Conservation (phyloP, 176 grass and related monocot species). For the Lolium perenne region DNA sequence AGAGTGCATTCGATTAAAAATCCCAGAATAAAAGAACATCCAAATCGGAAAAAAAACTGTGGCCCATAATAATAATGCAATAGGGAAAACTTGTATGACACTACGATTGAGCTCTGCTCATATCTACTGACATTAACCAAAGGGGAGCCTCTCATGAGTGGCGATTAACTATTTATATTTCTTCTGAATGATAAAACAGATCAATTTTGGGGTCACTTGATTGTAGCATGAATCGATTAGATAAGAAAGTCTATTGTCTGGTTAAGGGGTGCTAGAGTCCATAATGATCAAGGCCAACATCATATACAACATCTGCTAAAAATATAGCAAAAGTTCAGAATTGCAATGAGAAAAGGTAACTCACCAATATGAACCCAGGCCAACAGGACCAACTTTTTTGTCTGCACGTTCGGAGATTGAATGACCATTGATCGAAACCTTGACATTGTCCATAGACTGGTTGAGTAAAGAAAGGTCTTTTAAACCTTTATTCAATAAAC, state of each 20-base stretch:
- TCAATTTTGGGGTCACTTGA: neutral
- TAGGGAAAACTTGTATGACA: neutral
- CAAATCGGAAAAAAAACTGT: too few species aligned
- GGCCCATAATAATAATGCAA: too few species aligned
- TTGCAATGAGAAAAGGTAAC: neutral
- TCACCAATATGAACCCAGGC: constrained; percentile 96
- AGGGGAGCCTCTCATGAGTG: neutral
- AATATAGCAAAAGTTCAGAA: constrained; percentile 9
- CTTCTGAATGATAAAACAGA: neutral
- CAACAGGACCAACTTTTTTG: constrained; percentile 76
- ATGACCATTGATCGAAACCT: constrained; percentile 84
- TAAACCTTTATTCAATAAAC: constrained; percentile 77
- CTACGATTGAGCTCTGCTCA: neutral
- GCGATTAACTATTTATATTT: neutral
- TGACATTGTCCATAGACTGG: constrained; percentile 52
- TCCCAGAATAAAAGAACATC: too few species aligned
- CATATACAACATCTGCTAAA: constrained; percentile 23
- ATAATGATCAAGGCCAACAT: constrained; percentile 4
- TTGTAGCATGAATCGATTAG: neutral
- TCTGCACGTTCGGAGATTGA: constrained; percentile 83
- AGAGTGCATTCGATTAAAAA: too few species aligned
- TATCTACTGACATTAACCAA: neutral
- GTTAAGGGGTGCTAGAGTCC: constrained; percentile 7
- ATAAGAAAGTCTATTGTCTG: neutral
- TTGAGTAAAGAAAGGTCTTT: constrained; percentile 74